These are phyloP conservation scores for Puccinellia tenuiflora DNA, from an alignment of 176 grass and related monocot genomes.

Conservation along the genomic window DNA sequence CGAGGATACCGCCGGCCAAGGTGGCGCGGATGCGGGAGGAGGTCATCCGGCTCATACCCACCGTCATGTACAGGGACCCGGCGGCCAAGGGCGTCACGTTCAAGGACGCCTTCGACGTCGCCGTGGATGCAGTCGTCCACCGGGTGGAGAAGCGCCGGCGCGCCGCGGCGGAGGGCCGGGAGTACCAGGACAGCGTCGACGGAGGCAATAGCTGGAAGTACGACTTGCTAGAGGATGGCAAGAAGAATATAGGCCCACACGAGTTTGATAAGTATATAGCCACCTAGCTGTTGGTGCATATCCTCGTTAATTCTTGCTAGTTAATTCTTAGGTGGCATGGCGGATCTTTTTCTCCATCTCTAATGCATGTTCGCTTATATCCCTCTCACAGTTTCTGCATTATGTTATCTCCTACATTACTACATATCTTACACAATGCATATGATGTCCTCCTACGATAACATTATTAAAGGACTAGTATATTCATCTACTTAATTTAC, in stretches of 20 bases:
- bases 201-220: background rate
- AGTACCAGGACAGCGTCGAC: background rate
- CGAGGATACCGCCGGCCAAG: background rate
- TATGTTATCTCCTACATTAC: too few relatives aligned
- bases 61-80: constrained; percentile 56
- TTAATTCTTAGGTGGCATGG: too few relatives aligned
- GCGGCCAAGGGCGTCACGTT: background rate
- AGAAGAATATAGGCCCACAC: background rate
- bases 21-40: constrained; percentile 43
- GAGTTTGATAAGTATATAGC: background rate
- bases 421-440: too few relatives aligned
- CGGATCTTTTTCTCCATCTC: too few relatives aligned
- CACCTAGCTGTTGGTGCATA: too few relatives aligned
- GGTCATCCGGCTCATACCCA: constrained; percentile 54
- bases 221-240: background rate
- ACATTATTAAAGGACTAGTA: too few relatives aligned
- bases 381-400: too few relatives aligned
- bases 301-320: too few relatives aligned
- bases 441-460: too few relatives aligned
- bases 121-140: constrained; percentile 33
- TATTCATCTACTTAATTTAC: too few relatives aligned
- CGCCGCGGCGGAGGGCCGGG: background rate
- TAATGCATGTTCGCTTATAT: too few relatives aligned
- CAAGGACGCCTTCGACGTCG: constrained; percentile 61
- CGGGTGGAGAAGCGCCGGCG: constrained; percentile 30